phyloP scores from a whole-genome alignment of 2,329 filamentous ascomycete species.

The Sporothrix luriei region DNA sequence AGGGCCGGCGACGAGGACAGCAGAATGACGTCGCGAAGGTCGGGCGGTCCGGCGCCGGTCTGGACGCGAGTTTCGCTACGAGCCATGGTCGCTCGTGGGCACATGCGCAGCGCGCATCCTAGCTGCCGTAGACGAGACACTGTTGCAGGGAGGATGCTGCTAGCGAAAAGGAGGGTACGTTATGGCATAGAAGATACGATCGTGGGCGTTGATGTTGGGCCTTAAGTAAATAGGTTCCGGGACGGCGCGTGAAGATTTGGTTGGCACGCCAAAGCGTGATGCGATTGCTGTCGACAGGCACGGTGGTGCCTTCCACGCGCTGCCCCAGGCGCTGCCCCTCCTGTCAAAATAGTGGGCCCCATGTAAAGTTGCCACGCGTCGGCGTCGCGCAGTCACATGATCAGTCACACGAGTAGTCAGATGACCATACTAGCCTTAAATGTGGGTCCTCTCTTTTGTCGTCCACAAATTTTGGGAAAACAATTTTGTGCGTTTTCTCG shows the following conservation, averaged over 20 bases:
- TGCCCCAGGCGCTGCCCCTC: slow-evolving; percentile 10
- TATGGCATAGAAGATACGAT: background rate
- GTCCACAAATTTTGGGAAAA: slow-evolving; percentile 5
- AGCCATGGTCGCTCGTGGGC: slow-evolving; percentile 42
- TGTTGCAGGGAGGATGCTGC: slow-evolving; percentile 33
- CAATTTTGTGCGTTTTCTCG: slow-evolving; percentile 33
- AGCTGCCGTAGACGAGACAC: slow-evolving; percentile 41
- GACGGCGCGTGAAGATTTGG: background rate
- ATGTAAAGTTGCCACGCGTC: slow-evolving; percentile 31
- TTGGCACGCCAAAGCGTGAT: slow-evolving; percentile 7
- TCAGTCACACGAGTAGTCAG: slow-evolving; percentile 41
- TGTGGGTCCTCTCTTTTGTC: background rate
- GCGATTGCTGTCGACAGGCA: background rate
- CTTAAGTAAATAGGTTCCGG: too few species aligned
- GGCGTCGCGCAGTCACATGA: slow-evolving; percentile 41
- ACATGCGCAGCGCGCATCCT: slow-evolving; percentile 54
- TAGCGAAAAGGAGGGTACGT: background rate
- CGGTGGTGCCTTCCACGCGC: background rate
- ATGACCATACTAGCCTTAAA: background rate
- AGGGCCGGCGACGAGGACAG: slow-evolving; percentile 31
- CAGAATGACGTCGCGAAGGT: slow-evolving; percentile 25
- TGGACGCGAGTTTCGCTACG: slow-evolving; percentile 35
- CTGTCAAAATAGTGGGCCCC: slow-evolving; percentile 17
- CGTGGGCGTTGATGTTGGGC: background rate
- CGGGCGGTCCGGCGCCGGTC: background rate